Percentiles rank a stretch among this genome's conserved stretches.
Evolutionary conservation across 495 filamentous ascomycete species (phyloP).

Genomic region (Penicillium ucsense): DNA sequence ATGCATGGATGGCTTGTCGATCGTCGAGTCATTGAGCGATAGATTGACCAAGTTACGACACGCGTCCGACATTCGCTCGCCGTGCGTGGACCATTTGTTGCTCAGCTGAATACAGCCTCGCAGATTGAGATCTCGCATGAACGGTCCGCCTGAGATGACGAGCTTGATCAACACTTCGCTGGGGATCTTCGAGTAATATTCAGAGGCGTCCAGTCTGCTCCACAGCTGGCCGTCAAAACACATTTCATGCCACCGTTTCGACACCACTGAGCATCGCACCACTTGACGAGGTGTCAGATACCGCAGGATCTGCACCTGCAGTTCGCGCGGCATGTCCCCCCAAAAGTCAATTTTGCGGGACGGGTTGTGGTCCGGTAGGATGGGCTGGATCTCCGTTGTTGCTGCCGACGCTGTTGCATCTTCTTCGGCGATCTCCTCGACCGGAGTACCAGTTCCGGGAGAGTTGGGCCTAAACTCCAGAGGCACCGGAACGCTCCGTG

Average conservation of each 20-base stretch:
- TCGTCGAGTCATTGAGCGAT: constrained; percentile 78
- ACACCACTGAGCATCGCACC: constrained; percentile 71
- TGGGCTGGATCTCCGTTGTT: not conserved
- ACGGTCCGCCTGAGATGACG: constrained; percentile 75
- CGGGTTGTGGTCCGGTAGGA: constrained; percentile 18
- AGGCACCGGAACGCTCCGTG: constrained; percentile 49
- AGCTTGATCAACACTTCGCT: constrained; percentile 76
- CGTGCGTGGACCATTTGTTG: constrained; percentile 65
- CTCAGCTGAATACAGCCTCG: constrained; percentile 66
- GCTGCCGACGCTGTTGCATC: too few species aligned
- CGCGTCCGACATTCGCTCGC: constrained; percentile 56
- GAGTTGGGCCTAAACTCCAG: constrained; percentile 46
- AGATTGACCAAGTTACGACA: constrained; percentile 83
- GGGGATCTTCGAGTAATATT: constrained; percentile 81
- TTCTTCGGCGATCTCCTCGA: constrained; percentile 24
- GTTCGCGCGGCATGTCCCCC: constrained; percentile 70
- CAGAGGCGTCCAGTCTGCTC: constrained; percentile 71
- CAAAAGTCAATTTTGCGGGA: constrained; percentile 60
- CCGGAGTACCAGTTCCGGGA: constrained; percentile 12
- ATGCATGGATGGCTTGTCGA: constrained; percentile 71
- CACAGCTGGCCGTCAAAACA: constrained; percentile 96
- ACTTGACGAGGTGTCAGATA: constrained; percentile 75
- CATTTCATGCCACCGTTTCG: constrained; percentile 68
- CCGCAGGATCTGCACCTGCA: constrained; percentile 67
- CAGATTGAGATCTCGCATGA: constrained; percentile 85